Percentiles rank a stretch among this genome's conserved stretches.
Evolutionary conservation across 2,329 filamentous ascomycete species (phyloP).

Genomic region (Pseudogymnoascus sp.): DNA sequence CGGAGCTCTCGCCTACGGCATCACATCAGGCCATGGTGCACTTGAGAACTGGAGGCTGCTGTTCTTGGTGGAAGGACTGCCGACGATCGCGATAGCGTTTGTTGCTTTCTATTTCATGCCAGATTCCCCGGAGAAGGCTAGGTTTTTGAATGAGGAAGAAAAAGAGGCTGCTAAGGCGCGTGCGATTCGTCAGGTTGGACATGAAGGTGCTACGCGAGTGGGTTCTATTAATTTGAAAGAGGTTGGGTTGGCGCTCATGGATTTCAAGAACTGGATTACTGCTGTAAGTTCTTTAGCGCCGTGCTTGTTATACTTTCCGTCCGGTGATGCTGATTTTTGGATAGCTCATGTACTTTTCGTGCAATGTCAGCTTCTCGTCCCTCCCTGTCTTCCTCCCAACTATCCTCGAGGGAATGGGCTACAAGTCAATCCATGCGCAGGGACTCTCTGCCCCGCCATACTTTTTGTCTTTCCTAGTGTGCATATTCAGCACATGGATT

Average conservation of each 20-base stretch:
- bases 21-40: conserved; percentile 50
- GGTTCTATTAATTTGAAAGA: conserved; percentile 39
- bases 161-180: conserved; percentile 43
- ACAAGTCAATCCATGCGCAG: conserved; percentile 56
- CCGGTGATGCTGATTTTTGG: conserved; percentile 17
- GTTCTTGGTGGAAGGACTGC: conserved; percentile 57
- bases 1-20: conserved; percentile 58
- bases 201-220: conserved; percentile 40
- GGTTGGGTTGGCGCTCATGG: conserved; percentile 37
- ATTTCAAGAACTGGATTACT: conserved; percentile 41
- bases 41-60: conserved; percentile 55
- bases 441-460: conserved; percentile 65
- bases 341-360: conserved; percentile 47
- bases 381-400: conserved; percentile 57
- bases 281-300: conserved; percentile 28
- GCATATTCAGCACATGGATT: conserved; percentile 51
- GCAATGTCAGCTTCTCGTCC: conserved; percentile 56
- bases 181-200: conserved; percentile 44
- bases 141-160: conserved; percentile 38
- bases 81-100: conserved; percentile 45
- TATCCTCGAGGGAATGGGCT: conserved; percentile 59
- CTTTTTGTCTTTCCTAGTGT: conserved; percentile 56
- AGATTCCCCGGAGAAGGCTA: conserved; percentile 43
- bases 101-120: conserved; percentile 47
- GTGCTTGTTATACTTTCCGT: background rate